These are phyloP conservation scores for Ceratobasidium papillatum DNA, from an alignment of 1,284 basidiomycete species.

Conservation along the genomic window DNA sequence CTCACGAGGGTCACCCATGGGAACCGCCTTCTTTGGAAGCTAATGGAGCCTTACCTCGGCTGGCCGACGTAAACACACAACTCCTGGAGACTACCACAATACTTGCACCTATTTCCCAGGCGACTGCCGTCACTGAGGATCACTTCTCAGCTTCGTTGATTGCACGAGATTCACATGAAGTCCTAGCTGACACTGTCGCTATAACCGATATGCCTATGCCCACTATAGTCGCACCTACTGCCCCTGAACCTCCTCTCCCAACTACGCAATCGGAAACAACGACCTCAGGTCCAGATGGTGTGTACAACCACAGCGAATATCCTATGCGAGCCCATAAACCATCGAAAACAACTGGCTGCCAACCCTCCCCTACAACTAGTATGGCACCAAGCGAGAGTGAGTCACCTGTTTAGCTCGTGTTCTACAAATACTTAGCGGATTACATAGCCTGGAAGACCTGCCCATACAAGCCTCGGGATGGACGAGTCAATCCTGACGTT, in stretches of 20 bases:
- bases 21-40: not conserved
- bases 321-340: slow-evolving; percentile 15
- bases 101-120: not conserved
- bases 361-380: slow-evolving; percentile 57
- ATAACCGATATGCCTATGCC: not conserved
- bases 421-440: not conserved
- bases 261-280: not conserved
- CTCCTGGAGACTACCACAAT: not conserved
- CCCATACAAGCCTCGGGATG: slow-evolving; percentile 64
- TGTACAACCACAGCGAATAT: not conserved
- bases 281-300: not conserved
- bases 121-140: not conserved
- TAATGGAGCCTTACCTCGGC: not conserved
- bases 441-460: slow-evolving; percentile 65
- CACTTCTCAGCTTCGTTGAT: not conserved
- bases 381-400: slow-evolving; percentile 50
- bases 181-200: not conserved
- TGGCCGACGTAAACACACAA: not conserved
- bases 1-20: not conserved
- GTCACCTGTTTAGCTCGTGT: not conserved
- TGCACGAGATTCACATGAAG: not conserved
- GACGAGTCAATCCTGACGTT: slow-evolving; percentile 72
- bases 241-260: not conserved
- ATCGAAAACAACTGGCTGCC: slow-evolving; percentile 49
- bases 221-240: not conserved